Evolutionary conservation across 768 basidiomycete species (phyloP).

Genomic region (Trametes coccinea): DNA sequence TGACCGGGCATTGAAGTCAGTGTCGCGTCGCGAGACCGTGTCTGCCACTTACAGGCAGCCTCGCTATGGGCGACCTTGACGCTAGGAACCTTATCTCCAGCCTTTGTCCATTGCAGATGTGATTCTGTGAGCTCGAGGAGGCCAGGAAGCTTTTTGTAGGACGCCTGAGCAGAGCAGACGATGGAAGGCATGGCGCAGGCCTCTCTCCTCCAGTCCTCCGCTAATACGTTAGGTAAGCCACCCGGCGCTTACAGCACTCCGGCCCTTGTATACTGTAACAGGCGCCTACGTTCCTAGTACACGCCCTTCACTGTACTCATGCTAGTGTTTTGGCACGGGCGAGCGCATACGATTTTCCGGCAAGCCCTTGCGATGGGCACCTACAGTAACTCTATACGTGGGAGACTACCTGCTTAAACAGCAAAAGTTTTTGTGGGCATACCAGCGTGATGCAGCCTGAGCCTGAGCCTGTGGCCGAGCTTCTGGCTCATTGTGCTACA

Average conservation of each 20-base stretch:
- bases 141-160: conserved; percentile 83
- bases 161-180: conserved; percentile 72
- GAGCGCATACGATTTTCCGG: too few relatives aligned
- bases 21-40: conserved; percentile 9
- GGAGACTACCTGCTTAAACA: too few relatives aligned
- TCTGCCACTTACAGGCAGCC: conserved; percentile 54
- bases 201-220: conserved; percentile 1
- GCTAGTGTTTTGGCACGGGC: too few relatives aligned
- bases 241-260: not conserved
- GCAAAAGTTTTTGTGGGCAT: too few relatives aligned
- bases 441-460: too few relatives aligned
- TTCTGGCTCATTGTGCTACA: too few relatives aligned
- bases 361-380: too few relatives aligned
- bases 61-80: conserved; percentile 63
- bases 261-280: too few relatives aligned
- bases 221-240: conserved; percentile 32
- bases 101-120: conserved; percentile 79
- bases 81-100: conserved; percentile 62
- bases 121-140: conserved; percentile 71
- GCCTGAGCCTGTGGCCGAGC: too few relatives aligned
- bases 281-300: too few relatives aligned
- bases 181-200: conserved; percentile 52
- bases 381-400: too few relatives aligned
- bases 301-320: too few relatives aligned
- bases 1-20: conserved; percentile 6